Evolutionary conservation across 1,139 yeast genomes (phyloP), one percentile per base, ranked within the genome.

Genomic region (Hansenula sp.): DNA sequence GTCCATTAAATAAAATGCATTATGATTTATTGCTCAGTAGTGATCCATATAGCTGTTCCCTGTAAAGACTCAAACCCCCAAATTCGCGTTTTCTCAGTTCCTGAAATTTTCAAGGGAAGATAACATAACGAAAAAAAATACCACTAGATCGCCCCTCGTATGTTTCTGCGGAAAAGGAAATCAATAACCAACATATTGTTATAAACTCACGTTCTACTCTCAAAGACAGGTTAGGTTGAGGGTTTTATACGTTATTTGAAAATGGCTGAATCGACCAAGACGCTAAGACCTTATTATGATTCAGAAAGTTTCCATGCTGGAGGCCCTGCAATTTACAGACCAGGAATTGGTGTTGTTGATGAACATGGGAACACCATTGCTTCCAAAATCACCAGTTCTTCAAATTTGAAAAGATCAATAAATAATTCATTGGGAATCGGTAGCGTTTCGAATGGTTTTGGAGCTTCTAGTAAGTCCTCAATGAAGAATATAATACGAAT

Each of bases 251-350:
- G 9, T 21, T 21, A 6, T 9, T 21, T 9, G 25, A 37, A n/a
- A 18, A 46, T 38, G 48, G 27, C 29, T 28, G 47, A 41, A 11
- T 41, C 40, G 3, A 32, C 32, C 4, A 41, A 38, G 34, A 35
- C 15, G 21, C 53, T 77, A 47, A 75, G 95, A 62, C 95, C 95
- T 4, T 86, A 86, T 62, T 81, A 83, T 59, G 82, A 84, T 61
- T 78, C 85, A 33, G 84, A 76, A 36, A 70, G 84, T 2, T 86
- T 86, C 64, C 73, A 81, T 59, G 81, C 83, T 2, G 87, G 85
- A 9, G 79, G 82, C 54, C 70, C 79, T 31, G 85, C 82, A 19
- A 72, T 79, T 8, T 81, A 70, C 55, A 72, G 74, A 49, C 82
- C 84, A 2, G 84, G 84, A 0, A 69, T 75, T 17, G 87, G 87